Evolutionary conservation across 1,284 basidiomycete genomes (phyloP).

Genomic region (Lentinus polychrous): DNA sequence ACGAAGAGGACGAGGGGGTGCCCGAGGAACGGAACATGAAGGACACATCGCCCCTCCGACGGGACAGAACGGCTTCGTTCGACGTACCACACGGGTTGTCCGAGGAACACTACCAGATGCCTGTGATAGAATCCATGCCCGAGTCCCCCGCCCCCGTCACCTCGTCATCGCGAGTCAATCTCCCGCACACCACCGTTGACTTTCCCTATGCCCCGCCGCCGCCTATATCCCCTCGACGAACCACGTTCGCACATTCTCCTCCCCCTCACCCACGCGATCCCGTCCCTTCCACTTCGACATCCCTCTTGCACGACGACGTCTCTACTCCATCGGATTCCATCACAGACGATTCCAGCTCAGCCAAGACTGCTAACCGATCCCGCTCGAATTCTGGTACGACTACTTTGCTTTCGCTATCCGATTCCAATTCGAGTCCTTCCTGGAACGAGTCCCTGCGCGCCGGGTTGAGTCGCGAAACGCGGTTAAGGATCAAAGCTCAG

Average conservation of each 20-base stretch:
- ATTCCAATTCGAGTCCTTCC: constrained; percentile 17
- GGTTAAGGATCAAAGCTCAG: constrained; percentile 22
- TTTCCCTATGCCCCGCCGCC: not conserved
- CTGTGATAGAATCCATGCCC: not conserved
- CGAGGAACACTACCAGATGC: no score
- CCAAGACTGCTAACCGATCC: not conserved
- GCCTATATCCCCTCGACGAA: no score
- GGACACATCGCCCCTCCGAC: not conserved
- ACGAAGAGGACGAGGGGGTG: not conserved
- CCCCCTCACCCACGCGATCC: not conserved
- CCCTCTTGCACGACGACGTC: not conserved
- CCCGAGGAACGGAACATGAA: not conserved
- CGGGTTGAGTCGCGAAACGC: constrained; percentile 23
- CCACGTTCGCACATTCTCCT: not conserved
- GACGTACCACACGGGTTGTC: not conserved
- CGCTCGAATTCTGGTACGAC: constrained; percentile 4
- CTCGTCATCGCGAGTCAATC: not conserved
- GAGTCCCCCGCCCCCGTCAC: not conserved
- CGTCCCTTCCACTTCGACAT: not conserved
- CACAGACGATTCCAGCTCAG: constrained; percentile 9
- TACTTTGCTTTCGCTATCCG: constrained; percentile 9
- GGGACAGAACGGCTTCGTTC: not conserved
- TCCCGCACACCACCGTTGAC: not conserved
- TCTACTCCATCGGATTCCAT: constrained; percentile 7
- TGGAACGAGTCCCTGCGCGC: constrained; percentile 23